phyloP scores from a whole-genome alignment of 768 basidiomycete genomes.

The Panellus pusillus region DNA sequence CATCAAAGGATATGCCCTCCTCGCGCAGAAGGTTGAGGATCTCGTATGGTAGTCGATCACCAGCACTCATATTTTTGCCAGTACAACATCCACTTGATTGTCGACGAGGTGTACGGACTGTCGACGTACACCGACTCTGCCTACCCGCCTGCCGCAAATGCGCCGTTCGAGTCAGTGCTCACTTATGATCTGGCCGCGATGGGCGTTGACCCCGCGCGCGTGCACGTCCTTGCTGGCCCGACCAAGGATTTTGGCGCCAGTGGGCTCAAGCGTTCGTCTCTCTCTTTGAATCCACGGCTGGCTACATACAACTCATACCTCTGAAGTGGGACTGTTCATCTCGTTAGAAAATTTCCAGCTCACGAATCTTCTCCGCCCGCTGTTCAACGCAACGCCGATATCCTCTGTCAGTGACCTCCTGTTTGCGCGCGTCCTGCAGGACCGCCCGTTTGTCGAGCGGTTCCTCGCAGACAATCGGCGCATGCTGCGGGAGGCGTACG shows the following conservation, averaged over 20 bases:
- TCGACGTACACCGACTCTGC: slow-evolving; percentile 25
- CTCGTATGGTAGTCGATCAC: too few species aligned
- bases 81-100: slow-evolving; percentile 29
- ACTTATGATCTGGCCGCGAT: slow-evolving; percentile 22
- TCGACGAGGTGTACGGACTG: slow-evolving; percentile 31
- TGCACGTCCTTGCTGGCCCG: slow-evolving; percentile 30
- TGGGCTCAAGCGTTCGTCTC: slow-evolving; percentile 23
- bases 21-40: slow-evolving; percentile 17
- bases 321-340: slow-evolving; percentile 23
- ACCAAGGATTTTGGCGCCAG: slow-evolving; percentile 32
- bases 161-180: slow-evolving; percentile 24
- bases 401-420: slow-evolving; percentile 24
- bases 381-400: slow-evolving; percentile 23
- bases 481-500: slow-evolving; percentile 22
- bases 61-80: slow-evolving; percentile 12
- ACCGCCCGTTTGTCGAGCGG: slow-evolving; percentile 16
- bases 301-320: neutral
- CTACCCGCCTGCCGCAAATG: slow-evolving; percentile 15
- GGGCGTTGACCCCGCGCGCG: slow-evolving; percentile 23
- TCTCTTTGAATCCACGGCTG: too few species aligned
- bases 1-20: slow-evolving; percentile 21
- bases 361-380: slow-evolving; percentile 19
- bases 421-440: slow-evolving; percentile 26
- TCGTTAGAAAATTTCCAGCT: slow-evolving; percentile 18
- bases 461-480: slow-evolving; percentile 23